A percentile compares a stretch with the other conserved stretches of the same genome.
These are phyloP conservation scores for Debaryomycetaceae sp. DNA, from an alignment of 1,139 yeast genomes.

Conservation along the genomic window DNA sequence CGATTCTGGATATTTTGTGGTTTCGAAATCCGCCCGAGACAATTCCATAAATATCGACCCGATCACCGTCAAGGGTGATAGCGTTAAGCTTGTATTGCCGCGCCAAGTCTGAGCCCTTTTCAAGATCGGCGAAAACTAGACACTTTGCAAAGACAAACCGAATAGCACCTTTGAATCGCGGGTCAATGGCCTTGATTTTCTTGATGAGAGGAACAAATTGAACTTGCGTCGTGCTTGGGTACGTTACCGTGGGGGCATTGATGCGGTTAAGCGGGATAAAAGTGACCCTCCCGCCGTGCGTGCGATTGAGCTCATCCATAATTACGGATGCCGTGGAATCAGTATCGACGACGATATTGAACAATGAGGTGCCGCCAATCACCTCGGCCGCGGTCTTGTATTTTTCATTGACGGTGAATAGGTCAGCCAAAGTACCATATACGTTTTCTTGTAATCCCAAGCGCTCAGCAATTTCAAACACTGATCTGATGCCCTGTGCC, in stretches of 20 bases:
- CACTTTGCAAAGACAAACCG: slow-evolving; percentile 74
- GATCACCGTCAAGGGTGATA: slow-evolving; percentile 86
- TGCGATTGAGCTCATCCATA: slow-evolving; percentile 67
- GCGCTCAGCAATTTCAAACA: slow-evolving; percentile 45
- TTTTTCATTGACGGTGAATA: slow-evolving; percentile 70
- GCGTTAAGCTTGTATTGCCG: slow-evolving; percentile 55
- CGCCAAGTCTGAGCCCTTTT: slow-evolving; percentile 60
- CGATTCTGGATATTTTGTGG: slow-evolving; percentile 55
- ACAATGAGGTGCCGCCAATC: slow-evolving; percentile 76
- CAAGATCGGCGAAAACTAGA: slow-evolving; percentile 64
- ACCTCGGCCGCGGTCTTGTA: slow-evolving; percentile 83
- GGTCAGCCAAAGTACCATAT: slow-evolving; percentile 77
- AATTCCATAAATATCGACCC: slow-evolving; percentile 75
- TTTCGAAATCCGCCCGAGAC: slow-evolving; percentile 86
- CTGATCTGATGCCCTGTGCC: slow-evolving; percentile 60
- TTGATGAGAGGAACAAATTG: slow-evolving; percentile 66
- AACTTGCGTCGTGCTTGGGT: slow-evolving; percentile 45
- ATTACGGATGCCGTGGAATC: slow-evolving; percentile 74
- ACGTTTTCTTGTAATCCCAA: slow-evolving; percentile 50
- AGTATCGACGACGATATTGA: slow-evolving; percentile 81
- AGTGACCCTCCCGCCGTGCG: slow-evolving; percentile 73
- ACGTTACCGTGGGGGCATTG: slow-evolving; percentile 19
- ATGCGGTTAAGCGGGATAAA: slow-evolving; percentile 82
- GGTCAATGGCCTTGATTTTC: slow-evolving; percentile 50
- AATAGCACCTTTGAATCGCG: slow-evolving; percentile 50